Evolutionary conservation across 1,284 basidiomycete species (phyloP).

Genomic region (Marasmius oreades): DNA sequence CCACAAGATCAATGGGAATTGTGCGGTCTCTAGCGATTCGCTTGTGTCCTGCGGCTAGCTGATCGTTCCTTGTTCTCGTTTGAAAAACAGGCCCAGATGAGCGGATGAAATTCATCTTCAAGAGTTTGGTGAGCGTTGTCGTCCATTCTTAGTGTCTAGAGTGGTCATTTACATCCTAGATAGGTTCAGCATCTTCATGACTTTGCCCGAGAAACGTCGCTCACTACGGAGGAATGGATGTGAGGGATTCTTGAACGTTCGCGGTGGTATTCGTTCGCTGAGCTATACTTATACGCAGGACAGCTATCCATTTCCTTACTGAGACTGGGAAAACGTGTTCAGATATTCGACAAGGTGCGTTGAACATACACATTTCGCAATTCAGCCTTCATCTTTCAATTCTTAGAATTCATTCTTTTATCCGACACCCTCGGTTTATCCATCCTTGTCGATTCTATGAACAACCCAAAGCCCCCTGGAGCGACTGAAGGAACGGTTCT

Average conservation of each 20-base stretch:
- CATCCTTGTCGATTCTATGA: constrained; percentile 73
- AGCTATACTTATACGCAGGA: too few species aligned
- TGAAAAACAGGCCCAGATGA: constrained; percentile 38
- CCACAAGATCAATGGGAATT: constrained; percentile 34
- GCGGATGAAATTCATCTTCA: constrained; percentile 38
- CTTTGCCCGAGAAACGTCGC: constrained; percentile 66
- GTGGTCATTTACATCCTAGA: too few species aligned
- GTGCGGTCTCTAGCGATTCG: constrained; percentile 17
- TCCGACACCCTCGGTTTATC: constrained; percentile 80
- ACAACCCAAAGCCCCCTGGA: constrained; percentile 63
- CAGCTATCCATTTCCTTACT: constrained; percentile 74
- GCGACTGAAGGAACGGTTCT: constrained; percentile 77
- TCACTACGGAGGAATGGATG: constrained; percentile 87
- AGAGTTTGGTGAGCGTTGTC: constrained; percentile 29
- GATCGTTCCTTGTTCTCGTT: not conserved
- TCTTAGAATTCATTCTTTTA: constrained; percentile 74
- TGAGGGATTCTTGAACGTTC: constrained; percentile 17
- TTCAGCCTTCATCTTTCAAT: not conserved
- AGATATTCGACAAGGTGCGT: constrained; percentile 58
- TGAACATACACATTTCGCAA: not conserved
- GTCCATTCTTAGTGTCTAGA: too few species aligned
- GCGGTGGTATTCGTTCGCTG: too few species aligned
- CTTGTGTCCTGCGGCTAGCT: not conserved
- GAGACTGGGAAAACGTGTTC: constrained; percentile 70
- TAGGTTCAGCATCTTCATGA: constrained; percentile 61